Evolutionary conservation across 2,329 filamentous ascomycete species (phyloP), one percentile per base, ranked within the genome.

Genomic region (Phialophora tarda): DNA sequence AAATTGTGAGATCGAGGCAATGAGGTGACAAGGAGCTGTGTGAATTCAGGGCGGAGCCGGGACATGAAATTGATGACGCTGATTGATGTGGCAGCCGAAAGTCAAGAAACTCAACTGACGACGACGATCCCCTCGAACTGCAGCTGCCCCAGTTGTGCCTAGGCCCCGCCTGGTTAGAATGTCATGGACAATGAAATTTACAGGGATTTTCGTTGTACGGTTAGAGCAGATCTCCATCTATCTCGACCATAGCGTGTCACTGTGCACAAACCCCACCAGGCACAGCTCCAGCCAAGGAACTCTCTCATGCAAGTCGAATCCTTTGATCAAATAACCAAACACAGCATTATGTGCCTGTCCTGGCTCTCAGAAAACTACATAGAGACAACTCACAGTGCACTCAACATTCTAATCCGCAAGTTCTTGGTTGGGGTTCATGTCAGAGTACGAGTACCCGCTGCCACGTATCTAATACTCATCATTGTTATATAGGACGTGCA

Each of bases 21-120:
- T 17, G 34, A 47, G 34, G 32, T 41, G 30, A 11, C 21, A 41
- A 5, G 17, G 21, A 56, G 26, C 28, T 30, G 53, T 11, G 24
- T 56, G 30, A 56, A 21, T 44, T 58, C 34, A 58, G 21, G 28
- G 55, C 55, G 55, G 55, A 58, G 34, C 12, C 24, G 14, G 8
- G 24, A 44, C 55, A 41, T 14, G n/a, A 58, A 44, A 44, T 38
- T 21, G 30, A 58, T 26, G 55, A 58, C 14, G 59, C 59, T 53
- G 47, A 61, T 61, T 61, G 59, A 61, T 21, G 28, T 17, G 41
- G 24, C 56, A 44, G 24, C 17, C 17, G 21, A 17, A 32, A 59
- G 12, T 12, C 53, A 58, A 58, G n/a, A 54, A 61, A 28, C n/a
- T 41, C 30, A 61, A 61, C 44, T 61, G 59, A 61, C 47, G 59